A percentile compares a stretch with the other conserved stretches of the same genome.
phyloP scores from a whole-genome alignment of 371 early-diverging fungal species.

The Rhizopus arrhizus region DNA sequence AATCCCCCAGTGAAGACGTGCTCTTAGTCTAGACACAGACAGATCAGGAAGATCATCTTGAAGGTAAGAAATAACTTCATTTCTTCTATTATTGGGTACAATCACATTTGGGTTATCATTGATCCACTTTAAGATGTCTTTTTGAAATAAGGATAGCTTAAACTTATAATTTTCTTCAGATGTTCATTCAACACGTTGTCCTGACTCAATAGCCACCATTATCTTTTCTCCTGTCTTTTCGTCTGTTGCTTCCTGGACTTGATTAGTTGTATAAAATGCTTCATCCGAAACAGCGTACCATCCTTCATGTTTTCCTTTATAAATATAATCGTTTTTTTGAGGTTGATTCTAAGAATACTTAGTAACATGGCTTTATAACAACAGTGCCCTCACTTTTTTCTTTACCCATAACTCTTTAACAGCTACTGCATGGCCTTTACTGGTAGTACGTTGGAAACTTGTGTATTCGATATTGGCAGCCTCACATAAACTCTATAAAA shows the following conservation, averaged over 20 bases:
- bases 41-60: conserved; percentile 68
- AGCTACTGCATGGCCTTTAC: conserved; percentile 67
- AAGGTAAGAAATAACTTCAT: conserved; percentile 64
- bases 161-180: conserved; percentile 95
- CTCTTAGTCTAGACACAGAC: conserved; percentile 82
- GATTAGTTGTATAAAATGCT: conserved; percentile 80
- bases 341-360: conserved; percentile 54
- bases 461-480: conserved; percentile 76
- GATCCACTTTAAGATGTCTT: conserved; percentile 71
- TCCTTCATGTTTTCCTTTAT: conserved; percentile 91
- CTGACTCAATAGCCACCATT: conserved; percentile 79
- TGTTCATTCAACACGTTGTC: conserved; percentile 87
- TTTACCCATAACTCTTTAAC: conserved; percentile 79
- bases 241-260: conserved; percentile 70
- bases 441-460: conserved; percentile 89
- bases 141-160: conserved; percentile 66
- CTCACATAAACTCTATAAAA: conserved; percentile 61
- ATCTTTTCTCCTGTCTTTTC: conserved; percentile 58
- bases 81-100: conserved; percentile 62
- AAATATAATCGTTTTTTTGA: conserved; percentile 76
- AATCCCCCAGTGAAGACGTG: conserved; percentile 90
- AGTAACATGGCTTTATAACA: background rate
- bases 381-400: background rate
- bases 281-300: conserved; percentile 98
- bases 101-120: conserved; percentile 61